Evolutionary conservation across 768 basidiomycete genomes (phyloP).

Genomic region (Suillus paluster): DNA sequence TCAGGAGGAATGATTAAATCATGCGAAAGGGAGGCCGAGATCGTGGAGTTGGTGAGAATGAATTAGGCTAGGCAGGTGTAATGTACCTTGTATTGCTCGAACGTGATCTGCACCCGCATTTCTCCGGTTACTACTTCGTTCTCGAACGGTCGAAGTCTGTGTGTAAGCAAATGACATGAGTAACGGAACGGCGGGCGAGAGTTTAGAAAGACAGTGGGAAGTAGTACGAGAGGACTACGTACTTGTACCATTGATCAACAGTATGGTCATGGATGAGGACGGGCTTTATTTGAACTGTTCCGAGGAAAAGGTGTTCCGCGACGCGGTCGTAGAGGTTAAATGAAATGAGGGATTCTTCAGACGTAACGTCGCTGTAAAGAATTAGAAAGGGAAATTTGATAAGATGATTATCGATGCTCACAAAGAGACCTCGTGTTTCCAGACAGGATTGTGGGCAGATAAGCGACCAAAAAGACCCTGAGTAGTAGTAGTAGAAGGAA

Average conservation of each 20-base stretch:
- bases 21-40: constrained; percentile 28
- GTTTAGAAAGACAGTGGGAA: constrained; percentile 17
- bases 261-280: constrained; percentile 90
- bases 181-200: constrained; percentile 18
- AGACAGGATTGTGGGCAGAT: constrained; percentile 88
- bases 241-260: constrained; percentile 98
- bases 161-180: constrained; percentile 18
- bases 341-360: constrained; percentile 79
- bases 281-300: constrained; percentile 90
- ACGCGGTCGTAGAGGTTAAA: constrained; percentile 92
- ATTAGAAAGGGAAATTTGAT: constrained; percentile 22
- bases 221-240: constrained; percentile 40
- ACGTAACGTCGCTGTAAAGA: constrained; percentile 84
- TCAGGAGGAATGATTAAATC: constrained; percentile 21
- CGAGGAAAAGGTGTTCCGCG: constrained; percentile 87
- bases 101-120: constrained; percentile 93
- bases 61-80: constrained; percentile 19
- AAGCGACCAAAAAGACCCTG: constrained; percentile 64
- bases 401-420: constrained; percentile 48
- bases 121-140: constrained; percentile 89
- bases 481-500: constrained; percentile 30
- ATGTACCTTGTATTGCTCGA: constrained; percentile 86
- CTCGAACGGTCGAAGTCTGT: constrained; percentile 74
- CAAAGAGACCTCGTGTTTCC: constrained; percentile 99
- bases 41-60: constrained; percentile 30